Evolutionary conservation across 208 protist species (phyloP), one percentile per base, ranked within the genome.

Genomic region (Sergeia podlipaevii): DNA sequence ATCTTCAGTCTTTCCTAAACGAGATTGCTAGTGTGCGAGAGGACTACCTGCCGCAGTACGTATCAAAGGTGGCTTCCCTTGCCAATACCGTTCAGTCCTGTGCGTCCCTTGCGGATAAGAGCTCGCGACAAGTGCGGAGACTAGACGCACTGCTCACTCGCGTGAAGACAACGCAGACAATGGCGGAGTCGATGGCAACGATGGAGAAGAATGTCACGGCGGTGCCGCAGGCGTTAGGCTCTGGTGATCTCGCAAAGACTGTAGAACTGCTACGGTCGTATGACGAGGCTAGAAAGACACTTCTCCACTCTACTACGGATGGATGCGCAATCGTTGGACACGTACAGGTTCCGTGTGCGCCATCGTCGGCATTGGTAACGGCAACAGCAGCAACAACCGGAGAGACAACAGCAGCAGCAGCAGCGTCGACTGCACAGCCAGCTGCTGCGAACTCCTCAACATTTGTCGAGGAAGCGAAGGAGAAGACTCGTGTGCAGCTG

Each of bases 181-280:
- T 86, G 15, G 76, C 80, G 10, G 63, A 77, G 28, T 69, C 80
- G 20, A 66, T 83, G 60, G 39, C 37, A 29, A 54, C 71, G 27
- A 84, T 87, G 74, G 50, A 80, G 18, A 32, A 46, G 24, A 69
- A 74, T 37, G 63, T 77, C 13, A 39, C 48, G 18, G 42, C 53
- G 21, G 55, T 89, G 29, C 42, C 36, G 37, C 38, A 27, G 11
- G 70, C 65, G 24, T 46, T 89, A 29, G 66, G 58, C 3, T 11
- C 51, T 0, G 70, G 63, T 4, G 80, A 88, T 29, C 47, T 90
- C n/a, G 72, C 77, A 11, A 54, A 60, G 15, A 77, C 60, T 4
- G 75, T 89, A 34, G 50, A 76, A 48, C 64, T 86, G 6, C 63
- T 93, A 26, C 57, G 49, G 17, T 73, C 70, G 44, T 93, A 89